phyloP scores from a whole-genome alignment of 1,139 yeast genomes.

The Debaryomycetaceae sp. region DNA sequence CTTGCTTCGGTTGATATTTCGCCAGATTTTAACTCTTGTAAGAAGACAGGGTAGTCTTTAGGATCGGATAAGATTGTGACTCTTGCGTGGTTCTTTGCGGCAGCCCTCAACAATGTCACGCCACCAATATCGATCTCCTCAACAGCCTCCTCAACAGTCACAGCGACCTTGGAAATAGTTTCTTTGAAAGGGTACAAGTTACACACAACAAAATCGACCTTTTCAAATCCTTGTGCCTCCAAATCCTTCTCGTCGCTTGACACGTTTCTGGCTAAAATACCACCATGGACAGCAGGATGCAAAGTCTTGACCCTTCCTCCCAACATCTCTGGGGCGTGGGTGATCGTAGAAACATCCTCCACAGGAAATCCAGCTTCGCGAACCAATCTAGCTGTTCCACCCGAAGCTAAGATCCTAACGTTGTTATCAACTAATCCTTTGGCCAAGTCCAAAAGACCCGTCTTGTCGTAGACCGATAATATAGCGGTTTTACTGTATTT shows the following conservation, averaged over 20 bases:
- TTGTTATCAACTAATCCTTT: conserved; percentile 87
- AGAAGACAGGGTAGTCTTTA: conserved; percentile 79
- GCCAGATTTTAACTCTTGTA: conserved; percentile 72
- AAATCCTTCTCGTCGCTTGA: conserved; percentile 88
- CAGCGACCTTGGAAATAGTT: conserved; percentile 92
- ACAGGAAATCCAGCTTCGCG: conserved; percentile 98
- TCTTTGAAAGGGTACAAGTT: conserved; percentile 97
- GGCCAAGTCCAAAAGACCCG: conserved; percentile 92
- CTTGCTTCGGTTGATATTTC: conserved; percentile 71
- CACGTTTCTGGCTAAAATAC: conserved; percentile 90
- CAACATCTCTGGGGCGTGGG: conserved; percentile 98
- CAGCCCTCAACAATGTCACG: conserved; percentile 94
- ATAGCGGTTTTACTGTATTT: conserved; percentile 76
- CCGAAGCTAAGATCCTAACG: conserved; percentile 91
- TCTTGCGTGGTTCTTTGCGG: conserved; percentile 96
- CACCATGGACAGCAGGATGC: conserved; percentile 99
- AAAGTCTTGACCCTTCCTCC: conserved; percentile 98
- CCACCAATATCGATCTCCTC: conserved; percentile 99
- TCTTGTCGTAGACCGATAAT: conserved; percentile 93
- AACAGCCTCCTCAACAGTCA: conserved; percentile 94
- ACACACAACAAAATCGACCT: conserved; percentile 95
- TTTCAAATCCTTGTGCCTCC: conserved; percentile 82
- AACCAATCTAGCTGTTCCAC: conserved; percentile 92
- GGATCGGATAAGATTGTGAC: conserved; percentile 96
- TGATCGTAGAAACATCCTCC: conserved; percentile 89